These are phyloP conservation scores for Lithospermum erythrorhizon DNA, from an alignment of 257 asterid genomes.

Conservation along the genomic window DNA sequence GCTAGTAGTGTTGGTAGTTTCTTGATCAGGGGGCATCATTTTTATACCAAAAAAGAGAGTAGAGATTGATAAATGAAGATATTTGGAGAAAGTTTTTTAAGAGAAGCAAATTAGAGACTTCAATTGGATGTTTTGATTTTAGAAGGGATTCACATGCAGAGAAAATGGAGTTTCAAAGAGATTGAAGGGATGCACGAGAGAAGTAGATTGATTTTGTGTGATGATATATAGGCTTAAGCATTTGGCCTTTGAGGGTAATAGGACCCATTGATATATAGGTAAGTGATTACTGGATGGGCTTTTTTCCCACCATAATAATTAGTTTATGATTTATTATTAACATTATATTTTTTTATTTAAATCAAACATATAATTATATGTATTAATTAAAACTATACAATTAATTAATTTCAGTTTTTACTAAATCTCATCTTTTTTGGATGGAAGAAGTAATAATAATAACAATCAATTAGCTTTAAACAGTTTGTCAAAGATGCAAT, in stretches of 20 bases:
- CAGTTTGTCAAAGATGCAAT: no score
- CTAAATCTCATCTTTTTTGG: no score
- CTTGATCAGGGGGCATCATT: conserved; percentile 80
- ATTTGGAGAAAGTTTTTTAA: background rate
- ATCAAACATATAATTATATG: no score
- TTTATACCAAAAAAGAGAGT: conserved; percentile 1
- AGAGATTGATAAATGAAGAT: background rate
- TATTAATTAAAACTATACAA: no score
- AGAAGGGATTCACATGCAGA: conserved; percentile 30
- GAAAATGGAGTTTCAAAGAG: conserved; percentile 20
- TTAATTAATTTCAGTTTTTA: no score
- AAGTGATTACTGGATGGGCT: no score
- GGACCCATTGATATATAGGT: background rate
- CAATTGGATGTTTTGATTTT: background rate
- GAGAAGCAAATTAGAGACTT: background rate
- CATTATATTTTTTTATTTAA: no score
- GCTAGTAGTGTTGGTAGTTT: conserved; percentile 15
- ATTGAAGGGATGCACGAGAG: conserved; percentile 33
- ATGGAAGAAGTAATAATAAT: no score
- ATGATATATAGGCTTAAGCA: conserved; percentile 10
- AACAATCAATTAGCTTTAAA: no score
- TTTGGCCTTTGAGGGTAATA: background rate
- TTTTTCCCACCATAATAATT: no score
- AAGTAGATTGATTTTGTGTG: conserved; percentile 21
- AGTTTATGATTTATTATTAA: no score